Evolutionary conservation across 2,329 filamentous ascomycete species (phyloP).

Genomic region (Furcasterigmium sp.): DNA sequence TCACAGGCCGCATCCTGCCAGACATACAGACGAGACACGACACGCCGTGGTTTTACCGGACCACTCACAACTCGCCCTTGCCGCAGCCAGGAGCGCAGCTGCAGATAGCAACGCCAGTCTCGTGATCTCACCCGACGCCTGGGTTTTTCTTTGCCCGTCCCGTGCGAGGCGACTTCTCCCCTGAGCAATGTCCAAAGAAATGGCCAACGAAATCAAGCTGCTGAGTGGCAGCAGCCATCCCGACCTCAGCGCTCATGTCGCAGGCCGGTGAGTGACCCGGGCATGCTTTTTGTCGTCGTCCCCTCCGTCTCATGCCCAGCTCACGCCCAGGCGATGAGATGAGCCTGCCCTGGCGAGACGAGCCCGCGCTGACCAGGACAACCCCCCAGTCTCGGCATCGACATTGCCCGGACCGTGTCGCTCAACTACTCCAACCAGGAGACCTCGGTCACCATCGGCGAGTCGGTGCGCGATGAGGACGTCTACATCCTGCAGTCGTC

Average conservation of each 20-base stretch:
- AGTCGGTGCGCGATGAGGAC: conserved; percentile 78
- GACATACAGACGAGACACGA: too few relatives aligned
- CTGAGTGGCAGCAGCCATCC: conserved; percentile 28
- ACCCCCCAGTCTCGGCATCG: conserved; percentile 53
- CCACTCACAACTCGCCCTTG: neutral
- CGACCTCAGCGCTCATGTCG: conserved; percentile 24
- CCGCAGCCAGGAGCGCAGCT: neutral
- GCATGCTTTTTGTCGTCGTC: neutral
- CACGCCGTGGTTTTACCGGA: neutral
- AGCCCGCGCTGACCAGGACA: too few relatives aligned
- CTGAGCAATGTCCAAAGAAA: conserved; percentile 10
- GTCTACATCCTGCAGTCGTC: conserved; percentile 87
- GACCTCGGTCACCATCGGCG: conserved; percentile 78
- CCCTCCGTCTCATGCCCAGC: neutral
- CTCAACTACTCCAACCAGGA: conserved; percentile 75
- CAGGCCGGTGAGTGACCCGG: conserved; percentile 17
- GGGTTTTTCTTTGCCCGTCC: neutral
- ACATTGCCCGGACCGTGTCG: conserved; percentile 62
- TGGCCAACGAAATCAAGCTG: conserved; percentile 33
- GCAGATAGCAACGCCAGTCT: neutral
- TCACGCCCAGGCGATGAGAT: conserved; percentile 10
- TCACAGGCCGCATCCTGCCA: too few relatives aligned
- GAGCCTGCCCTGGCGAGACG: neutral
- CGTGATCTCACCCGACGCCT: neutral
- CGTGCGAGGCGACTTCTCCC: neutral